These are phyloP conservation scores for Serendipita sp. DNA, from an alignment of 768 basidiomycete genomes.

Conservation along the genomic window DNA sequence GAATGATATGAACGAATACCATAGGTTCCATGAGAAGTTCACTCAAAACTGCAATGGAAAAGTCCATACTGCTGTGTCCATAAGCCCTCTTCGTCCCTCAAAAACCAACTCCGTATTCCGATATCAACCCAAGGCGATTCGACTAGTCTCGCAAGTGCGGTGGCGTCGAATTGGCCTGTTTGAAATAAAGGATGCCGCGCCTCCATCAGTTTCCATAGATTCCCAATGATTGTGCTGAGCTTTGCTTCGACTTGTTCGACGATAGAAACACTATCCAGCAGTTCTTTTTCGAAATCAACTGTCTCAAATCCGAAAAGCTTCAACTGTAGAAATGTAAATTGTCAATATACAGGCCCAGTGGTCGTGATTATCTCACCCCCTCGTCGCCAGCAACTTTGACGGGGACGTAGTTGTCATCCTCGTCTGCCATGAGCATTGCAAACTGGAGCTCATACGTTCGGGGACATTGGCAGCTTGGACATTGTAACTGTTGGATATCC, in stretches of 20 bases:
- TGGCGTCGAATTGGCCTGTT: background rate
- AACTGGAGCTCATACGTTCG: background rate
- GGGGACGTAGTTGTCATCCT: background rate
- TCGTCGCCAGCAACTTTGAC: background rate
- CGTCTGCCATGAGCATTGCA: background rate
- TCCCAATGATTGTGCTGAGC: background rate
- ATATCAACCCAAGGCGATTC: slow-evolving; percentile 5
- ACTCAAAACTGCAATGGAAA: background rate
- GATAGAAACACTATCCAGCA: background rate
- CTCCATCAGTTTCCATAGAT: background rate
- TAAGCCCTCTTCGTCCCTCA: background rate
- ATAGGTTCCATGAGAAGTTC: background rate
- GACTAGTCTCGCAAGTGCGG: background rate
- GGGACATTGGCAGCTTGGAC: background rate
- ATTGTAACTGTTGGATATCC: background rate
- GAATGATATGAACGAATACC: background rate
- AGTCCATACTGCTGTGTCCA: background rate
- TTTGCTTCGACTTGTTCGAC: background rate
- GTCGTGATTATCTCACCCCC: background rate
- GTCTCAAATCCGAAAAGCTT: background rate
- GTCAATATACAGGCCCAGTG: background rate
- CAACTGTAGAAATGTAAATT: background rate
- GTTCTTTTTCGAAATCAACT: background rate
- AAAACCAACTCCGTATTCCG: background rate
- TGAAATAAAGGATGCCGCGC: background rate